Evolutionary conservation across 441 rosid genomes (phyloP), one percentile per base, ranked within the genome.

Genomic region (Mallotus japonicus): DNA sequence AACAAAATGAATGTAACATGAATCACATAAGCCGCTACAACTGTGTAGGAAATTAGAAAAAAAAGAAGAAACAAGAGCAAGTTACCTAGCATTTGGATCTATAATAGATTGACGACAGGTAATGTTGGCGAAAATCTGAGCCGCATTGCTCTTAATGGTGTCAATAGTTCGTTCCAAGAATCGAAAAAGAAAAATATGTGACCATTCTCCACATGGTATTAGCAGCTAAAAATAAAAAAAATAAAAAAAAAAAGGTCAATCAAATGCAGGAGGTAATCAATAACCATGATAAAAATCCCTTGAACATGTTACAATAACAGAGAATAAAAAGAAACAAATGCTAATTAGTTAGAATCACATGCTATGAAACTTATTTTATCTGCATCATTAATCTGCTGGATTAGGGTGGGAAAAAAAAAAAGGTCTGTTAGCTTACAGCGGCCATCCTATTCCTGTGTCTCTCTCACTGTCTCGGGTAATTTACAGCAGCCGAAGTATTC

Each of bases 131-230:
- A 85, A 65, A 47, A 82, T 46, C 70, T 75, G 80, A 37, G 79
- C 54, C 73, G 83, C 81, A 73, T 84, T 82, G 75, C 75, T 78
- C 73, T 82, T 84, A 74, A 89, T 40, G 59, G 82, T 79, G 57
- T 87, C 85, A 51, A 86, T 74, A 47, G 83, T 71, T 50, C 82
- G 85, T 68, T 86, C 82, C 16, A 85, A 64, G 20, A 83, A 75
- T 59, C 85, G 86, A 64, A 83, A 72, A 49, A 81, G 47, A 75
- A 65, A 53, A 59, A 80, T 0, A 0, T 82, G 86, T 4, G 67
- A 76, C 1, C 78, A 79, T 71, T 84, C 87, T 28, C 85, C 87
- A 42, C 83, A 80, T 49, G 86, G 81, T 69, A 84, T 73, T 17
- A 77, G 67, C 65, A 88, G 77, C 87, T 88, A 83, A 22, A 49